Percentiles rank a stretch among this genome's conserved stretches.
Evolutionary conservation across 176 grass and related monocot species (phyloP).

Genomic region (Phoenix dactylifera): DNA sequence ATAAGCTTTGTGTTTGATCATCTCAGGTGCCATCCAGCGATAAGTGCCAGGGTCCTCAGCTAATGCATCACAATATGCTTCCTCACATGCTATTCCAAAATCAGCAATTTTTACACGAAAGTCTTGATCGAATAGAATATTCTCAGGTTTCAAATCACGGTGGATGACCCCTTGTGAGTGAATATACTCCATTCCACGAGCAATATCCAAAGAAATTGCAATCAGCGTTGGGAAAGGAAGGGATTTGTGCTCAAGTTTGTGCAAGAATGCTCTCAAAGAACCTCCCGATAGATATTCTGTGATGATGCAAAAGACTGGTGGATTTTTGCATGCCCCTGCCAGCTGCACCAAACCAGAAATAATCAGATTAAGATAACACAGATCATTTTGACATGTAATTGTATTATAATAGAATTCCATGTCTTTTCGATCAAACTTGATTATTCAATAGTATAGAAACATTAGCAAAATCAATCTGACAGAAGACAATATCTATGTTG

Average conservation of each 20-base stretch:
- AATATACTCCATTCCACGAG: slow-evolving; percentile 70
- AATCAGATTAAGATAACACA: background rate
- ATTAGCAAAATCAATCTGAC: too few relatives aligned
- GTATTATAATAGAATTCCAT: too few relatives aligned
- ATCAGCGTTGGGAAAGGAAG: slow-evolving; percentile 52
- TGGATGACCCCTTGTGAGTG: slow-evolving; percentile 82
- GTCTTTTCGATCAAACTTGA: too few relatives aligned
- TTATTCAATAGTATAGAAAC: too few relatives aligned
- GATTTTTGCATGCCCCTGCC: slow-evolving; percentile 55
- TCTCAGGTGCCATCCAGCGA: slow-evolving; percentile 98
- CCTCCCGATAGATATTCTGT: slow-evolving; percentile 75
- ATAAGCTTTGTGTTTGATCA: slow-evolving; percentile 65
- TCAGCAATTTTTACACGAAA: slow-evolving; percentile 71
- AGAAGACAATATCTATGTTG: too few relatives aligned
- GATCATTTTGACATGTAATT: background rate
- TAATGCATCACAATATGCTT: slow-evolving; percentile 47
- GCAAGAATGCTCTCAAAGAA: slow-evolving; percentile 74
- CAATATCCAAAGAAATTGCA: slow-evolving; percentile 64
- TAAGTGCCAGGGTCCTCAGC: slow-evolving; percentile 78
- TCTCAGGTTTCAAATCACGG: slow-evolving; percentile 93
- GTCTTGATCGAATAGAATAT: slow-evolving; percentile 67
- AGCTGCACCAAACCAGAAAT: slow-evolving; percentile 39
- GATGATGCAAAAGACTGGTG: slow-evolving; percentile 68
- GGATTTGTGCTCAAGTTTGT: slow-evolving; percentile 67
- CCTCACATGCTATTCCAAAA: slow-evolving; percentile 85